Evolutionary conservation across 306 rosid genomes (phyloP).

Genomic region (Castanea mollissima): DNA sequence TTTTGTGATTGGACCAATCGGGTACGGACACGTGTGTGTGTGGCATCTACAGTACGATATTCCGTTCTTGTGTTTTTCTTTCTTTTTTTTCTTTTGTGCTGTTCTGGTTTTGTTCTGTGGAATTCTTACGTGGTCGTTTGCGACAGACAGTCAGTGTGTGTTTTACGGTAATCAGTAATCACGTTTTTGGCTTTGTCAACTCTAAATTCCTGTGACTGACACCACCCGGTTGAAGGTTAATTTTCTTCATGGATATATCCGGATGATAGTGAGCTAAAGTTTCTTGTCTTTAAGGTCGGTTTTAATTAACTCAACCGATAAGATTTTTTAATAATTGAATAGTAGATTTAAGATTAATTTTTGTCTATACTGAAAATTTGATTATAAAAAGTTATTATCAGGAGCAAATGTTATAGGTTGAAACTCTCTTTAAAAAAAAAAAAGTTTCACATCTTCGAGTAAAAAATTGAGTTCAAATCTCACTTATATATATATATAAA

Average conservation of each 20-base stretch:
- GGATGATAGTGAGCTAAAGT: too few relatives aligned
- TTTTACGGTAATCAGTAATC: background rate
- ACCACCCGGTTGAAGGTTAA: background rate
- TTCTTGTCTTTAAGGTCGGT: accelerated
- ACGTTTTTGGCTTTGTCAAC: background rate
- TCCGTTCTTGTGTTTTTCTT: background rate
- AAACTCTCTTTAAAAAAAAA: too few relatives aligned
- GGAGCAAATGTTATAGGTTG: accelerated
- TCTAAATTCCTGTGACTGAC: background rate
- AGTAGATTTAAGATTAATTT: accelerated
- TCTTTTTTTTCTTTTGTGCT: too few relatives aligned
- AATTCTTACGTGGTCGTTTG: background rate
- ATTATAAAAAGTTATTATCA: accelerated
- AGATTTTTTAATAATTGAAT: too few relatives aligned
- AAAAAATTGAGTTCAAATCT: too few relatives aligned
- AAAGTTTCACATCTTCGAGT: too few relatives aligned
- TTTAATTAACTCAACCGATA: too few relatives aligned
- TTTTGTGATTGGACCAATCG: background rate
- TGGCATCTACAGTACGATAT: background rate
- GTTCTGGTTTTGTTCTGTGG: background rate
- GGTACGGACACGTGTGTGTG: background rate
- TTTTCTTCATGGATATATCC: too few relatives aligned
- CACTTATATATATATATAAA: too few relatives aligned
- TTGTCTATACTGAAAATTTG: accelerated
- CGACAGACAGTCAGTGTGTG: too few relatives aligned